A percentile compares a stretch with the other conserved stretches of the same genome.
These are phyloP conservation scores for Coemansia sp. DNA, from an alignment of 192 early-diverging fungal species.

Conservation along the genomic window DNA sequence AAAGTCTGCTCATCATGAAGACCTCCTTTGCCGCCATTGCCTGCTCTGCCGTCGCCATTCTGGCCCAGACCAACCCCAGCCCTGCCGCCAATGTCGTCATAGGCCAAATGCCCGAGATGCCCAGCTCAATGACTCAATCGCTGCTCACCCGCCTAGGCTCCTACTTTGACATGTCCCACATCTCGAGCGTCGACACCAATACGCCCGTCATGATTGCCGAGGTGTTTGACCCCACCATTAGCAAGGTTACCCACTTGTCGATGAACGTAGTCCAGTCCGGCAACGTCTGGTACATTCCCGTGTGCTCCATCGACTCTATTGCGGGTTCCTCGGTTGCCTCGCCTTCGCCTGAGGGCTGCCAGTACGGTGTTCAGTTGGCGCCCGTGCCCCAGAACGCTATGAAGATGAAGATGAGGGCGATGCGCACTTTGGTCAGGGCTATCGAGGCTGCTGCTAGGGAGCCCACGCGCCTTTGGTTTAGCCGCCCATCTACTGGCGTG, in stretches of 20 bases:
- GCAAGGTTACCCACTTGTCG: conserved; percentile 16
- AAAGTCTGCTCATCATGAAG: conserved; percentile 11
- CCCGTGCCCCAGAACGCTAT: conserved; percentile 22
- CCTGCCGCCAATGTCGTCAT: background rate
- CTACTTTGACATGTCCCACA: conserved; percentile 23
- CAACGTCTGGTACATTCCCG: conserved; percentile 18
- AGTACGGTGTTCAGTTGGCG: conserved; percentile 22
- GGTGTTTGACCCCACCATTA: conserved; percentile 13
- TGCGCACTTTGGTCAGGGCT: conserved; percentile 8
- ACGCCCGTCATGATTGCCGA: conserved; percentile 6
- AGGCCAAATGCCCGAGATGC: background rate
- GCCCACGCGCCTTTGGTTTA: background rate
- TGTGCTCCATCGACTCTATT: conserved; percentile 13
- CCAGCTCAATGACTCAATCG: background rate
- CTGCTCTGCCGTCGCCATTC: conserved; percentile 4
- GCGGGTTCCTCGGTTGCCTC: background rate
- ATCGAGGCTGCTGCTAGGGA: background rate
- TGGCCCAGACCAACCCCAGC: conserved; percentile 11
- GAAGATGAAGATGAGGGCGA: background rate
- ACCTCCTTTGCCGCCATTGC: conserved; percentile 9
- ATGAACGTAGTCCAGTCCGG: conserved; percentile 12
- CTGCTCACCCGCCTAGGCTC: conserved; percentile 14
- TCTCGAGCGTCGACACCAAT: background rate
- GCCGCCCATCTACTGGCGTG: background rate
- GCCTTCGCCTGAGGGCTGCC: conserved; percentile 8